Conservation (phyloP, 1,139 yeast species). For the Saccharomyces hybrid region DNA sequence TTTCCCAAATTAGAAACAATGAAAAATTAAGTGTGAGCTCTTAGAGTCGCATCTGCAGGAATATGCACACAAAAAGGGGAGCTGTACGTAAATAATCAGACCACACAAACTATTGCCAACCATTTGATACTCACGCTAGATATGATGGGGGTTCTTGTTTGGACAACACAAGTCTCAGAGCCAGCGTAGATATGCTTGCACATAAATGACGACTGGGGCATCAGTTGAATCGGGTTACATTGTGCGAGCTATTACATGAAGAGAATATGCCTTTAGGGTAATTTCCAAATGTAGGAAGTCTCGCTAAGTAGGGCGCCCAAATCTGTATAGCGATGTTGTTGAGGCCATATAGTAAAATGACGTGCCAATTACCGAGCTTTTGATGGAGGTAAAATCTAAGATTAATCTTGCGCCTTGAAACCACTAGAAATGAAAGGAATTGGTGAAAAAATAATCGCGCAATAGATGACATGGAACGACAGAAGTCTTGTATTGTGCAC, state of each 20-base stretch:
- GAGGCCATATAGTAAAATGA: not conserved
- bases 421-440: not conserved
- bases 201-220: not conserved
- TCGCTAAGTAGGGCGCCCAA: not conserved
- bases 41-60: not conserved
- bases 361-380: not conserved
- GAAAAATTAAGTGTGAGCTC: not conserved
- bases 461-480: not conserved
- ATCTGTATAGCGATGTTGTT: not conserved
- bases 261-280: not conserved
- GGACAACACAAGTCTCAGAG: not conserved
- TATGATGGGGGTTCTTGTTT: not conserved
- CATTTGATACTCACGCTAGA: not conserved
- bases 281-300: not conserved
- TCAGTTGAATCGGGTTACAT: not conserved
- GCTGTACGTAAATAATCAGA: not conserved
- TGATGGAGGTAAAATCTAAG: not conserved
- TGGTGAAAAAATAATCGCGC: not conserved
- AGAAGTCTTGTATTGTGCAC: not conserved
- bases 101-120: not conserved
- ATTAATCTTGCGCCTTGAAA: not conserved
- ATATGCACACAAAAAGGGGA: not conserved
- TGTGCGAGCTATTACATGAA: not conserved
- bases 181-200: not conserved
- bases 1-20: not conserved